Percentiles rank a stretch among this genome's conserved stretches.
phyloP scores from a whole-genome alignment of 2,329 filamentous ascomycete species.

The Aspergillus ruber region DNA sequence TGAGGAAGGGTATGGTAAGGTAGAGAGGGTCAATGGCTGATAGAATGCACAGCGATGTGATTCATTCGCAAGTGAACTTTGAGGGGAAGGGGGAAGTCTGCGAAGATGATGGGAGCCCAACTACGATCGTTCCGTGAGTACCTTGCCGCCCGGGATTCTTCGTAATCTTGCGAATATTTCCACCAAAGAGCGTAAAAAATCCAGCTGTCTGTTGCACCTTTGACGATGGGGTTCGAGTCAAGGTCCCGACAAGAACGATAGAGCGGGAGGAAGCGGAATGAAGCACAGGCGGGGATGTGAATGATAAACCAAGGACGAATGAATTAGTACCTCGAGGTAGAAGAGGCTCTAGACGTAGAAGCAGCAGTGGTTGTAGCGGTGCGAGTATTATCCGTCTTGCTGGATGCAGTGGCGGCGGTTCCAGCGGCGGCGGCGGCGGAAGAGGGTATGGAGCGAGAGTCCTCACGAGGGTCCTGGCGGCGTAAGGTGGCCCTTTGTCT shows the following conservation, averaged over 20 bases:
- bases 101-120: background rate
- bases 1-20: constrained; percentile 1
- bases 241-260: background rate
- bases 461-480: constrained; percentile 39
- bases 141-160: background rate
- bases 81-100: background rate
- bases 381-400: background rate
- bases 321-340: constrained; percentile 32
- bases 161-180: background rate
- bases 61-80: background rate
- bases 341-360: constrained; percentile 20
- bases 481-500: constrained; percentile 40
- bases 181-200: too few species aligned
- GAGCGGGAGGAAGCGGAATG: background rate
- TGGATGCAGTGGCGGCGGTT: constrained; percentile 19
- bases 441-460: constrained; percentile 24
- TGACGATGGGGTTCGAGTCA: background rate
- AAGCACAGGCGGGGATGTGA: background rate
- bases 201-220: too few species aligned
- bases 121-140: background rate
- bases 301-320: background rate
- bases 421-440: constrained; percentile 20
- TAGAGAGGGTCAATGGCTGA: background rate
- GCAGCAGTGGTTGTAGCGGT: constrained; percentile 17
- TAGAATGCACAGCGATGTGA: background rate